These are phyloP conservation scores for Perkinsus olseni DNA, from an alignment of 169 alveolate species.

Conservation along the genomic window DNA sequence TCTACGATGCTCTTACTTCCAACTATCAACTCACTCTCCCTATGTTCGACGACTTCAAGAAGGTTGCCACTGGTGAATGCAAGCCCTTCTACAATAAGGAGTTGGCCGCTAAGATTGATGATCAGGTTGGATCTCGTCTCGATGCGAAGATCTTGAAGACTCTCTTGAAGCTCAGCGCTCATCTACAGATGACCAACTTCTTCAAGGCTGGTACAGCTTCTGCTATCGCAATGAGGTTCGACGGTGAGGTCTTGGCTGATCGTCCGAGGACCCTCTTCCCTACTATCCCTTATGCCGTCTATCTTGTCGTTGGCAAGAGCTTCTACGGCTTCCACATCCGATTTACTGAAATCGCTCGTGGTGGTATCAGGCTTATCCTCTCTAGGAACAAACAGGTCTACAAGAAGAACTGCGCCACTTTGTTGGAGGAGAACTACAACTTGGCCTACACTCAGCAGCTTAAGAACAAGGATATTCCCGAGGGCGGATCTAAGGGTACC, in stretches of 20 bases:
- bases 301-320: slow-evolving; percentile 55
- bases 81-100: background rate
- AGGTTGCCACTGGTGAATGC: background rate
- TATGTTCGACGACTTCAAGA: background rate
- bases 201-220: slow-evolving; percentile 21
- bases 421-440: slow-evolving; percentile 70
- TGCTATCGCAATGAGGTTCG: slow-evolving; percentile 17
- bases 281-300: slow-evolving; percentile 48
- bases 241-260: background rate
- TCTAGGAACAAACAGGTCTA: slow-evolving; percentile 53
- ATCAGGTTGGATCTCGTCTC: background rate
- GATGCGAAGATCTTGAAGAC: background rate
- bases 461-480: slow-evolving; percentile 66
- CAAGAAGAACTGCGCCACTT: slow-evolving; percentile 50
- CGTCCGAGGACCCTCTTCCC: slow-evolving; percentile 23
- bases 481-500: slow-evolving; percentile 67
- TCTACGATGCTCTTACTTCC: background rate
- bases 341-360: slow-evolving; percentile 61
- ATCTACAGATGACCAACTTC: slow-evolving; percentile 20
- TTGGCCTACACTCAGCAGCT: slow-evolving; percentile 61
- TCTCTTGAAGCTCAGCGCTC: slow-evolving; percentile 19
- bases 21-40: slow-evolving; percentile 2
- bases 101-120: background rate
- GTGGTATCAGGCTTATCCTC: slow-evolving; percentile 62
- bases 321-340: slow-evolving; percentile 66